phyloP scores from a whole-genome alignment of 441 rosid genomes.

The Biscutella laevigata region DNA sequence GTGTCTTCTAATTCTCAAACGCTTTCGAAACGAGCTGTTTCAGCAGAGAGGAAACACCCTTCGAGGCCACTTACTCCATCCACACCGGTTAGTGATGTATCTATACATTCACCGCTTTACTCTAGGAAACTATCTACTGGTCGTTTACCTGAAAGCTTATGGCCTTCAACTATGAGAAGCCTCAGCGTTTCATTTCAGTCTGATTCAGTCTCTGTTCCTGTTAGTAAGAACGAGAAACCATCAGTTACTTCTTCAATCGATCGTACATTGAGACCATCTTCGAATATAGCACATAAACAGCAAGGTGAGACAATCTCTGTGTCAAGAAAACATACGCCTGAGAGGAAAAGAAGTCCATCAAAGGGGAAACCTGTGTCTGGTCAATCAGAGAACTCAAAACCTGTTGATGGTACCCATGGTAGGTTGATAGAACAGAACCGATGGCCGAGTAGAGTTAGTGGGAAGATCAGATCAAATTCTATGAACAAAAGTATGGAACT shows the following conservation, averaged over 20 bases:
- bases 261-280: slow-evolving; percentile 74
- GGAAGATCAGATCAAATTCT: slow-evolving; percentile 45
- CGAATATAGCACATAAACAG: slow-evolving; percentile 66
- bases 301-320: slow-evolving; percentile 39
- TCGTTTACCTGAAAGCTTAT: slow-evolving; percentile 77
- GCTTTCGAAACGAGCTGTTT: slow-evolving; percentile 57
- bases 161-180: slow-evolving; percentile 99
- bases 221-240: slow-evolving; percentile 79
- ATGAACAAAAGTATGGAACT: slow-evolving; percentile 51
- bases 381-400: slow-evolving; percentile 90
- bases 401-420: slow-evolving; percentile 53
- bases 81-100: slow-evolving; percentile 63
- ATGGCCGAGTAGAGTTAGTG: slow-evolving; percentile 81
- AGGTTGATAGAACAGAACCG: slow-evolving; percentile 82
- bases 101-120: slow-evolving; percentile 39
- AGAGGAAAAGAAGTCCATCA: slow-evolving; percentile 73
- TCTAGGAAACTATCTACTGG: slow-evolving; percentile 57
- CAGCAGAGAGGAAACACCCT: slow-evolving; percentile 87
- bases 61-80: slow-evolving; percentile 57
- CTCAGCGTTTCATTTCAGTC: slow-evolving; percentile 93
- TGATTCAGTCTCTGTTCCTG: slow-evolving; percentile 70
- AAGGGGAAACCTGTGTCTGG: slow-evolving; percentile 69
- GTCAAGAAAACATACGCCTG: slow-evolving; percentile 62
- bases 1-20: slow-evolving; percentile 38
- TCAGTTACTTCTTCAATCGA: slow-evolving; percentile 42